phyloP scores from a whole-genome alignment of 164 flowering plant genomes.

The Vitis riparia region DNA sequence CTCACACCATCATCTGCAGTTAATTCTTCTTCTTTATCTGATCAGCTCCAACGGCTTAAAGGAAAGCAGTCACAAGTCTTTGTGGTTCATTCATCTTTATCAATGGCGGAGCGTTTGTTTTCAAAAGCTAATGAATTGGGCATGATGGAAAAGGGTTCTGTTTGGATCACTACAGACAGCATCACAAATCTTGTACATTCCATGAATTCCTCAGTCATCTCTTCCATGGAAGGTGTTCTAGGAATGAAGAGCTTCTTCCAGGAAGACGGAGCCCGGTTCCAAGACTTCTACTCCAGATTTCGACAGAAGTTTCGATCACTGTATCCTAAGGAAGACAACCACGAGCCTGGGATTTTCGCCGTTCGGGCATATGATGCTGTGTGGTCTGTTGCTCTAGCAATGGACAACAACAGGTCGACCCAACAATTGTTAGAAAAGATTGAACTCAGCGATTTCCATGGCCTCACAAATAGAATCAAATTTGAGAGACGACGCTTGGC shows the following conservation, averaged over 20 bases:
- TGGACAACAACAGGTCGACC: not conserved
- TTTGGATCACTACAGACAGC: conserved; percentile 23
- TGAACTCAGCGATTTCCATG: conserved; percentile 7
- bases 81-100: conserved; percentile 28
- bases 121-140: conserved; percentile 21
- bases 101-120: conserved; percentile 9
- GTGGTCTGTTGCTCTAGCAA: conserved; percentile 21
- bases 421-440: conserved; percentile 9
- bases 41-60: conserved; percentile 17
- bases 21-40: conserved; percentile 2
- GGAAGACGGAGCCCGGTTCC: not conserved
- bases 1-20: conserved; percentile 14
- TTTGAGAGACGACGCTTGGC: too few relatives aligned
- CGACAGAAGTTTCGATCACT: not conserved
- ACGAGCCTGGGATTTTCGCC: conserved; percentile 21
- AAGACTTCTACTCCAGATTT: conserved; percentile 16
- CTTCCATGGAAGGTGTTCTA: conserved; percentile 33
- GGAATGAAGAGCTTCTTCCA: conserved; percentile 22
- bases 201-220: conserved; percentile 9
- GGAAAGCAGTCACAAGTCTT: conserved; percentile 19
- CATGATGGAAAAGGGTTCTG: conserved; percentile 32
- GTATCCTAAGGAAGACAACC: conserved; percentile 15
- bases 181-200: conserved; percentile 15
- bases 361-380: conserved; percentile 33
- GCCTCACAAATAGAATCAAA: conserved; percentile 8